These are phyloP conservation scores for Xerocomus brunneocitrinus DNA, from an alignment of 768 basidiomycete species.

Conservation along the genomic window DNA sequence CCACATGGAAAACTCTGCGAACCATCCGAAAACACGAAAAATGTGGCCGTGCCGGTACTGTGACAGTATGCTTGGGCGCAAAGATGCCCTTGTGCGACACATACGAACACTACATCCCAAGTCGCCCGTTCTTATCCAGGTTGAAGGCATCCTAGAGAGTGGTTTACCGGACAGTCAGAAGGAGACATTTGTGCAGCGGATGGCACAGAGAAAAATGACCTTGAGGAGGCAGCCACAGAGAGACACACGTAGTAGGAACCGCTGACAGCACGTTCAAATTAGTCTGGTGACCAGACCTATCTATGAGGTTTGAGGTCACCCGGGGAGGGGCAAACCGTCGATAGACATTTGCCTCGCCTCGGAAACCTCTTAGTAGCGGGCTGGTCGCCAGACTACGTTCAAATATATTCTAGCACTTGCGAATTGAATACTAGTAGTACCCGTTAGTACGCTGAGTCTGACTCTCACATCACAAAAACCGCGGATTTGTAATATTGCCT, in stretches of 20 bases:
- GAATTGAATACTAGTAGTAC: too few species aligned
- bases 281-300: too few species aligned
- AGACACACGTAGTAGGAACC: constrained; percentile 1
- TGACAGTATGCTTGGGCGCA: constrained; percentile 18
- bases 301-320: too few species aligned
- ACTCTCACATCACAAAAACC: too few species aligned
- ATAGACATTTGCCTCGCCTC: too few species aligned
- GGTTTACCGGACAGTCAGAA: not conserved
- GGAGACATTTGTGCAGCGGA: not conserved
- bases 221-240: constrained; percentile 5
- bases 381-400: too few species aligned
- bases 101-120: constrained; percentile 17
- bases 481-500: too few species aligned
- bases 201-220: constrained; percentile 6
- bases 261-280: not conserved
- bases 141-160: not conserved
- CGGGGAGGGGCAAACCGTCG: too few species aligned
- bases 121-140: not conserved
- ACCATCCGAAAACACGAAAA: constrained; percentile 22
- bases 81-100: constrained; percentile 24
- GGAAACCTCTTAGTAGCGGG: too few species aligned
- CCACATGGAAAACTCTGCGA: constrained; percentile 18
- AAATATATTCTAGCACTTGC: too few species aligned
- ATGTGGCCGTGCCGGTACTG: constrained; percentile 25
- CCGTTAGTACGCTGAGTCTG: too few species aligned